A percentile compares a stretch with the other conserved stretches of the same genome.
phyloP scores from a whole-genome alignment of 495 filamentous ascomycete species.

The Aspergillus diversus region DNA sequence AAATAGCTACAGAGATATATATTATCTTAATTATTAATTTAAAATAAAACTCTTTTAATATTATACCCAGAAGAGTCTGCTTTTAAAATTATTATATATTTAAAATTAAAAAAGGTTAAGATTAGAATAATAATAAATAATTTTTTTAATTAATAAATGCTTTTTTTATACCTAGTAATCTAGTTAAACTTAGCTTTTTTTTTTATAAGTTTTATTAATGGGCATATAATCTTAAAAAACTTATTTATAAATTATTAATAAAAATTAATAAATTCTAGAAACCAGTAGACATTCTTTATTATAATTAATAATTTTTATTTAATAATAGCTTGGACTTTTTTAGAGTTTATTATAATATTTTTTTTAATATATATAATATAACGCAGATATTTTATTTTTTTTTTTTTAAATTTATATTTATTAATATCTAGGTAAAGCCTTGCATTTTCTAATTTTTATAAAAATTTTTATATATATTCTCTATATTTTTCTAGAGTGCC shows the following conservation, averaged over 20 bases:
- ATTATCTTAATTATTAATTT: background rate
- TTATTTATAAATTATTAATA: conserved; percentile 7
- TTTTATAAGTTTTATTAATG: conserved; percentile 1
- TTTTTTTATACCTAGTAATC: background rate
- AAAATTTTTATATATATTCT: conserved; percentile 11
- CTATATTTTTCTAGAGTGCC: background rate
- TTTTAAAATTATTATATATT: conserved; percentile 9
- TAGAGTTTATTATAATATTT: background rate
- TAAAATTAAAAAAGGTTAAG: conserved; percentile 6
- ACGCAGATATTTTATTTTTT: background rate
- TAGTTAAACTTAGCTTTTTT: background rate
- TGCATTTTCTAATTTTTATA: conserved; percentile 6
- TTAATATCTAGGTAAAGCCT: conserved; percentile 11
- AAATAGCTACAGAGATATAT: background rate
- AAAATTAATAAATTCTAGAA: conserved; percentile 16
- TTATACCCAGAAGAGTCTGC: background rate
- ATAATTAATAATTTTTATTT: conserved; percentile 3
- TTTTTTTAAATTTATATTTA: conserved; percentile 15
- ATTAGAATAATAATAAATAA: conserved; percentile 1
- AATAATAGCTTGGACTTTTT: conserved; percentile 4
- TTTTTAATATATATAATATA: conserved; percentile 7
- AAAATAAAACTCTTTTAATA: conserved; percentile 6
- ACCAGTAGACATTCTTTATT: background rate
- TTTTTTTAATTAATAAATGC: conserved; percentile 2
- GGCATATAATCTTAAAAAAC: conserved; percentile 5